phyloP scores from a whole-genome alignment of 2,329 filamentous ascomycete genomes.

The Calonectria ilicicola region DNA sequence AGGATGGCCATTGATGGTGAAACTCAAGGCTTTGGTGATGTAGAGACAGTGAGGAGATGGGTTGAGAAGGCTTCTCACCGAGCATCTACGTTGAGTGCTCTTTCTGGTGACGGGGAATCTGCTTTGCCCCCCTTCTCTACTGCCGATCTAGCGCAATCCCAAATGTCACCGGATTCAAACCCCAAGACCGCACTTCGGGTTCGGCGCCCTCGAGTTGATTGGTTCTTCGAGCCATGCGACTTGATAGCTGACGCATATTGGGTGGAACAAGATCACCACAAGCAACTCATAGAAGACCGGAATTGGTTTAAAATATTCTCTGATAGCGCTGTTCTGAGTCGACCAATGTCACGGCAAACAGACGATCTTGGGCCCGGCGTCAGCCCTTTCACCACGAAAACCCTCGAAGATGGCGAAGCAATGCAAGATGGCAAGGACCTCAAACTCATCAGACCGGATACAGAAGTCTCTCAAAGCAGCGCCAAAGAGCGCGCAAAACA shows the following conservation, averaged over 20 bases:
- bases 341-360: conserved; percentile 47
- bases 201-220: conserved; percentile 83
- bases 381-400: conserved; percentile 42
- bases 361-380: conserved; percentile 40
- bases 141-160: conserved; percentile 58
- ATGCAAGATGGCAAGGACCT: conserved; percentile 34
- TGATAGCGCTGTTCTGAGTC: conserved; percentile 44
- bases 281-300: conserved; percentile 82
- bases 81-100: conserved; percentile 41
- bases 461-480: conserved; percentile 62
- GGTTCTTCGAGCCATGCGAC: conserved; percentile 86
- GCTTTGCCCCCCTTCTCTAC: conserved; percentile 59
- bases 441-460: conserved; percentile 46
- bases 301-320: conserved; percentile 80
- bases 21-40: conserved; percentile 81
- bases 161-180: conserved; percentile 57
- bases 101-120: conserved; percentile 37
- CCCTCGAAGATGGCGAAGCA: conserved; percentile 37
- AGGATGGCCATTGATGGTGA: conserved; percentile 80
- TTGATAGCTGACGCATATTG: conserved; percentile 91
- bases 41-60: conserved; percentile 79
- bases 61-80: conserved; percentile 72
- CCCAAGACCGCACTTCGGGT: conserved; percentile 66
- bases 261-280: conserved; percentile 86
- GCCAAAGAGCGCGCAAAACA: conserved; percentile 70